phyloP scores from a whole-genome alignment of 2,329 filamentous ascomycete species.

The Cladosporium sphaerospermum region DNA sequence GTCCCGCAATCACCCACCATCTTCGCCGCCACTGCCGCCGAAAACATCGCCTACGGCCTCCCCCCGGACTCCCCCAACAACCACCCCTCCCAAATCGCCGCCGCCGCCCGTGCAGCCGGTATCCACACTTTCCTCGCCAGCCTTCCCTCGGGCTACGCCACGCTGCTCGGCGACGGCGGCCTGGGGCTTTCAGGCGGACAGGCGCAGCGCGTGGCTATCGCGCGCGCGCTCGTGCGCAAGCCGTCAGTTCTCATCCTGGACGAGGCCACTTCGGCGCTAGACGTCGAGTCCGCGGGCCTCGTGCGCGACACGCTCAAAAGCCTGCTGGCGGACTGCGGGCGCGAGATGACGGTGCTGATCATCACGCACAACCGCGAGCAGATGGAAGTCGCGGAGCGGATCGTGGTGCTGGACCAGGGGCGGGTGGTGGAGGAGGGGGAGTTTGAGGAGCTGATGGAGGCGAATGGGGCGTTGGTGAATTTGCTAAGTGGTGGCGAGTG shows the following conservation, averaged over 20 bases:
- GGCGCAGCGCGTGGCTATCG: constrained; percentile 73
- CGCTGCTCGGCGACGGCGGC: constrained; percentile 70
- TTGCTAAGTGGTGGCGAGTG: constrained; percentile 36
- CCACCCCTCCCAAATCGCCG: constrained; percentile 39
- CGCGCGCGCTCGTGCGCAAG: constrained; percentile 65
- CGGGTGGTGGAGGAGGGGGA: constrained; percentile 60
- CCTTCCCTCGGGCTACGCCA: constrained; percentile 65
- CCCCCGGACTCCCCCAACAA: constrained; percentile 47
- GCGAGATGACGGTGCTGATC: constrained; percentile 62
- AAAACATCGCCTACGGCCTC: constrained; percentile 80
- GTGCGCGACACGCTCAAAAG: constrained; percentile 57
- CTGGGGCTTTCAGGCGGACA: constrained; percentile 72
- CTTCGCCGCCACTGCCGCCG: constrained; percentile 69
- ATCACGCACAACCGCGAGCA: constrained; percentile 79
- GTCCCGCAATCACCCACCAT: constrained; percentile 67
- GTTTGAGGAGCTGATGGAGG: constrained; percentile 54
- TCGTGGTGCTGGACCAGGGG: constrained; percentile 67
- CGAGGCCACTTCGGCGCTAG: constrained; percentile 78
- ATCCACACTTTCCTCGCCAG: constrained; percentile 72
- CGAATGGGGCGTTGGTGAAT: constrained; percentile 27
- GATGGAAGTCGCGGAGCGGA: constrained; percentile 72
- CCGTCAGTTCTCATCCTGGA: constrained; percentile 75
- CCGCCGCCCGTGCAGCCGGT: constrained; percentile 51
- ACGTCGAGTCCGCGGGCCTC: constrained; percentile 58
- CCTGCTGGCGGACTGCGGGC: constrained; percentile 39